These are phyloP conservation scores for Cadophora sp. DNA, from an alignment of 2,329 filamentous ascomycete genomes.

Conservation along the genomic window DNA sequence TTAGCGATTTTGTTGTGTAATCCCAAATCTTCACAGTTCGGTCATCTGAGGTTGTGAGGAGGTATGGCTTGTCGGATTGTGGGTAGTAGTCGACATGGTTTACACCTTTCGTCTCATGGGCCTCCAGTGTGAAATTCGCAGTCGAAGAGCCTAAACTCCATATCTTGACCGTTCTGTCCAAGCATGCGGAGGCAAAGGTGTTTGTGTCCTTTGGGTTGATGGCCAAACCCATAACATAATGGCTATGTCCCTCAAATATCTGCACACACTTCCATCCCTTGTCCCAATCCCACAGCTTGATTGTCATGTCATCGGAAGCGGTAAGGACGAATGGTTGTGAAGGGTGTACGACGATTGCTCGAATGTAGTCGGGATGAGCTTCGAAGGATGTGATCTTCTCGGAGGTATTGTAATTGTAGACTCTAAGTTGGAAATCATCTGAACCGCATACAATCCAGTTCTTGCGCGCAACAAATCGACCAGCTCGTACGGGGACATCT, in stretches of 20 bases:
- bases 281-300: constrained; percentile 99
- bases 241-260: constrained; percentile 93
- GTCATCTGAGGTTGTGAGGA: constrained; percentile 96
- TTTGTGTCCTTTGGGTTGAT: constrained; percentile 99
- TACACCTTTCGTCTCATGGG: constrained; percentile 95
- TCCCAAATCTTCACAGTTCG: constrained; percentile 98
- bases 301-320: constrained; percentile 97
- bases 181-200: constrained; percentile 89
- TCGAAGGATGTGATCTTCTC: constrained; percentile 98
- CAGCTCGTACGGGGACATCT: constrained; percentile 95
- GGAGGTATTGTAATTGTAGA: constrained; percentile 99
- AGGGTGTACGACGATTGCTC: constrained; percentile 93
- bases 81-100: constrained; percentile 95
- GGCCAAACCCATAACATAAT: constrained; percentile 95
- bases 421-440: constrained; percentile 86
- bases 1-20: constrained; percentile 97
- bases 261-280: constrained; percentile 96
- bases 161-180: constrained; percentile 97
- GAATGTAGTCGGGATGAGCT: constrained; percentile 97
- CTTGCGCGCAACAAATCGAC: constrained; percentile 95
- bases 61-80: constrained; percentile 79
- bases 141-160: constrained; percentile 95
- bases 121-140: constrained; percentile 95
- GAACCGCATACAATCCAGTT: constrained; percentile 98
- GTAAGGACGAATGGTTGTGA: constrained; percentile 95